Base-by-base conservation (phyloP, 1,139 yeast genomes). In the Cylindricascospora bacillispora region DNA sequence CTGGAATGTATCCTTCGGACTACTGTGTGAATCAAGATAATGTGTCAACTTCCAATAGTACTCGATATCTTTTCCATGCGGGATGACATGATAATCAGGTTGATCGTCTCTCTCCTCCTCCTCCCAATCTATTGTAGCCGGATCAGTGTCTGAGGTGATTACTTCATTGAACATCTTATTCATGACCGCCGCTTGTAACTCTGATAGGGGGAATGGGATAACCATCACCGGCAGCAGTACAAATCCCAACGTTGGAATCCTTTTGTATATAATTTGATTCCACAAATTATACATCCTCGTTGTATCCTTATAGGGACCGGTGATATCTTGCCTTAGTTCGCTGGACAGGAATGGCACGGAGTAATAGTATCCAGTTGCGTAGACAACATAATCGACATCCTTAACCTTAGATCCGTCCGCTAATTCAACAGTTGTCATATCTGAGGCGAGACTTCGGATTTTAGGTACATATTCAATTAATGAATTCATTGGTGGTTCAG, bases 321-420 rank as follows among this genome's bases (percentile, higher is more conserved):
- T 39, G 3, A 67, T 57, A n/a, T 52, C 38, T 33, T 38, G 30
- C 26, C 42, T 45, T 33, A 27, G 11, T 23, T 34, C 41, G 12
- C 30, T 25, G n/a, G 54, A 51, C 27, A 71, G 70, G 67, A 44
- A 60, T 50, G 75, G 73, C 31, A 61, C 55, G 17, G 66, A 60
- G 39, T 68, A 63, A 15, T 63, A 55, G 47, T 69, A 76, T 0
- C 85, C 83, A 1, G 85, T 76, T 20, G 80, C 78, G 48, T 68
- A 74, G 3, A 77, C 47, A n/a, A 76, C 49, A 13, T 41, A 45
- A 33, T 70, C 79, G 25, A 73, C 60, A 28, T 59, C 53, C 1
- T 44, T 44, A 11, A 67, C 35, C 1, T 34, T 37, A 2, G 54
- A 33, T 1, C 73, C 75, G 40, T 64, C 65, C 4, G 36, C 42